Evolutionary conservation across 2,329 filamentous ascomycete species (phyloP).

Genomic region (Didymella sp.): DNA sequence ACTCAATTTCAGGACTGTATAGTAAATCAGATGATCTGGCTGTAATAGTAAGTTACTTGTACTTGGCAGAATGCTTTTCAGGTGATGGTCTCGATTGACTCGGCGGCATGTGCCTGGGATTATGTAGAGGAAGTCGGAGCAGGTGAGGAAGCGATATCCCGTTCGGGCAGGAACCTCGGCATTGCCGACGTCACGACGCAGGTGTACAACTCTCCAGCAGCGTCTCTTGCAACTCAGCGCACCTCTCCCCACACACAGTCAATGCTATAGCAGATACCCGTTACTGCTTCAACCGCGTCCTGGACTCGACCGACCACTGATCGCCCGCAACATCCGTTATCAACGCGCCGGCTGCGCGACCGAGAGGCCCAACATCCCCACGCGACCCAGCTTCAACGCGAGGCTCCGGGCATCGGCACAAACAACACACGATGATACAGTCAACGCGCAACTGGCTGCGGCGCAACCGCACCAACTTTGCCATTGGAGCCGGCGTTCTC

Average conservation of each 20-base stretch:
- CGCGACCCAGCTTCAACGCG: constrained; percentile 12
- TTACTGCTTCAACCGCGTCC: no score
- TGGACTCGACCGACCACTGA: neutral
- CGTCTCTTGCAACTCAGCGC: neutral
- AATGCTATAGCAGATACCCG: neutral
- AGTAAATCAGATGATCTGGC: no score
- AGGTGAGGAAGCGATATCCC: constrained; percentile 7
- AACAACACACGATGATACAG: constrained; percentile 61
- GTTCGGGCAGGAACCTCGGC: constrained; percentile 14
- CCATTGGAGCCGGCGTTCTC: constrained; percentile 84
- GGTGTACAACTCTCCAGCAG: constrained; percentile 1
- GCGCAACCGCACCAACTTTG: constrained; percentile 88
- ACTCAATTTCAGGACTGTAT: no score
- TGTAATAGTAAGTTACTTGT: no score
- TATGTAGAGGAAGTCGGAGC: neutral
- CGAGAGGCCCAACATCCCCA: constrained; percentile 2
- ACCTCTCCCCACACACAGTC: neutral
- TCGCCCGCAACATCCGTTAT: neutral
- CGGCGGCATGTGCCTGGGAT: no score
- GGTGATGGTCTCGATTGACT: no score
- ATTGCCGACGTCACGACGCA: constrained; percentile 7
- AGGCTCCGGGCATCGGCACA: constrained; percentile 5
- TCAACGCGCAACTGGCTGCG: constrained; percentile 89
- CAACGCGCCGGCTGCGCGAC: neutral
- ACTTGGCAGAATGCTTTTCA: no score